Evolutionary conservation across 2,329 filamentous ascomycete genomes (phyloP), one percentile per base, ranked within the genome.

Genomic region (Paecilomyces niveus): DNA sequence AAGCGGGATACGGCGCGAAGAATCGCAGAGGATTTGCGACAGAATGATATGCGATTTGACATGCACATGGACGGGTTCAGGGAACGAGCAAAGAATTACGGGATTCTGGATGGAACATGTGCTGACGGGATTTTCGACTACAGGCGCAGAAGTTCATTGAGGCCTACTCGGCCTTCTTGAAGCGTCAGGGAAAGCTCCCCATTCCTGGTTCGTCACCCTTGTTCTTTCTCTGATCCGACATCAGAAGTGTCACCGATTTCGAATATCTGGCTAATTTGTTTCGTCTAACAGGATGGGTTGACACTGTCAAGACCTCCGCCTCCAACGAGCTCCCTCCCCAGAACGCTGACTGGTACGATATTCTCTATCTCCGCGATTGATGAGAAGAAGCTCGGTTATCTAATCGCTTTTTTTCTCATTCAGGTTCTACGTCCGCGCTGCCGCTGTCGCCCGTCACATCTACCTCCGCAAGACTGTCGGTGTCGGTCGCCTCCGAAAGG

Each of bases 401-500:
- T 54, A 54, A 54, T 32, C 9, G 24, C 49, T 58, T 56, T 54
- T 45, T 59, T 57, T 21, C 22, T 49, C n/a, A n/a, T 18, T 56
- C 57, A 83, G 81, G 81, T 88, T 85, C 83, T 89, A 89, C 82
- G 78, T 87, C 78, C 92, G 94, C 76, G 92, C 93, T 73, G 94
- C 94, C 72, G 87, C 93, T 68, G 89, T 99, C 77, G 94, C 94
- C 75, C 92, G 92, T 76, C 93, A 97, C 85, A 88, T 99, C 85
- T 99, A 99, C 86, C 85, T 99, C 80, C 90, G 94, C 84, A 99
- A 99, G 87, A 97, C 92, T 65, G 92, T 99, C 77, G 94, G 94
- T 85, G 91, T 99, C 71, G 94, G 94, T 81, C 92, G 94, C 76
- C 88, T 99, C 72, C 89, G 93, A 80, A 96, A 96, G 85, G 89